Conservation (phyloP, 2,329 filamentous ascomycete species). For the Dendrostoma leiphaemia region DNA sequence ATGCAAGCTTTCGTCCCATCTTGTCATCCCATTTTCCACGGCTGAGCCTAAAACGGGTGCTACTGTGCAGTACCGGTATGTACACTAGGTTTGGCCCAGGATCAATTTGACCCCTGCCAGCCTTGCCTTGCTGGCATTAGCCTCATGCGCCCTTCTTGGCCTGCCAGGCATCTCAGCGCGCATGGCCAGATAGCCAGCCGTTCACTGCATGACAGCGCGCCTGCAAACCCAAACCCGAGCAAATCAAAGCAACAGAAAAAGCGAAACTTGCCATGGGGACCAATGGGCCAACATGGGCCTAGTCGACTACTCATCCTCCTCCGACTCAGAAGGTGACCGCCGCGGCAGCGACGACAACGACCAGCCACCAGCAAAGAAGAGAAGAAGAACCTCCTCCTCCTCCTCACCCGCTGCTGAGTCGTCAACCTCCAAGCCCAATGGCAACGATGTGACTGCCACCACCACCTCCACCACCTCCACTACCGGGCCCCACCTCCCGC, state of each 20-base stretch:
- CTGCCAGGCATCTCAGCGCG: too few species aligned
- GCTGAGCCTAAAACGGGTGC: too few species aligned
- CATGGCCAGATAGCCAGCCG: too few species aligned
- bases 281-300: slow-evolving; percentile 32
- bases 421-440: not conserved
- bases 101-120: too few species aligned
- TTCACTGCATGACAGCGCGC: not conserved
- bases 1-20: too few species aligned
- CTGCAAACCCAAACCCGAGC: too few species aligned
- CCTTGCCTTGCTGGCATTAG: too few species aligned
- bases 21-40: too few species aligned
- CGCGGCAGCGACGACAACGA: slow-evolving; percentile 5
- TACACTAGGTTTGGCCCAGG: too few species aligned
- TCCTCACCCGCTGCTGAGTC: slow-evolving; percentile 23
- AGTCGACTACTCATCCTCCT: slow-evolving; percentile 39
- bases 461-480: not conserved
- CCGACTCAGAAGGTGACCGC: slow-evolving; percentile 20
- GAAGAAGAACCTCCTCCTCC: slow-evolving; percentile 2
- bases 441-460: not conserved
- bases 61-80: too few species aligned
- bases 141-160: too few species aligned
- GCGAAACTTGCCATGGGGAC: not conserved
- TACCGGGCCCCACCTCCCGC: slow-evolving; percentile 57
- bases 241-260: too few species aligned
- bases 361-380: slow-evolving; percentile 23